Conservation (phyloP, 805 yeast species). For the Candida vartiovaarae region DNA sequence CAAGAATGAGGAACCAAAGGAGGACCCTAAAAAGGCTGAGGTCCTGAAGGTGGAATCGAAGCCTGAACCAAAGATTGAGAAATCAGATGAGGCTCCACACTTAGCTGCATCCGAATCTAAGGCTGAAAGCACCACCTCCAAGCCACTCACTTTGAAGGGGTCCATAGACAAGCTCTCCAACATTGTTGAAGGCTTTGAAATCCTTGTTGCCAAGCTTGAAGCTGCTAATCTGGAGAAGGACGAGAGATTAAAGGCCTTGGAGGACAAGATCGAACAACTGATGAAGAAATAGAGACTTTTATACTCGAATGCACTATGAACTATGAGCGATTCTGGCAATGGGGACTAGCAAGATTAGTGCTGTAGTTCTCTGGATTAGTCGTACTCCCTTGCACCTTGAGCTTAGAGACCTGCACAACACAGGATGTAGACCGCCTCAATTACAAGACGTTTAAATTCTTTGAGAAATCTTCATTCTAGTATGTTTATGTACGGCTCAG, state of each 20-base stretch:
- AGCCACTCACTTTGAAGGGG: slow-evolving; percentile 60
- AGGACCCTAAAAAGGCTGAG: slow-evolving; percentile 13
- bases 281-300: background rate
- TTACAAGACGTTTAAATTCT: no score
- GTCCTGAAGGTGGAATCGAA: background rate
- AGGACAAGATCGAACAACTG: slow-evolving; percentile 39
- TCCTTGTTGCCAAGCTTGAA: slow-evolving; percentile 43
- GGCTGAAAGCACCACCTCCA: slow-evolving; percentile 12
- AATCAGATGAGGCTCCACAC: slow-evolving; percentile 11
- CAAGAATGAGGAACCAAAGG: slow-evolving; percentile 9
- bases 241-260: slow-evolving; percentile 48
- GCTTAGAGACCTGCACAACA: no score
- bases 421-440: no score
- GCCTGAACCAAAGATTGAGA: slow-evolving; percentile 9
- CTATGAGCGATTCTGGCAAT: no score
- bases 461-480: no score
- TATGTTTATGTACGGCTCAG: no score
- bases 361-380: no score
- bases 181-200: slow-evolving; percentile 52
- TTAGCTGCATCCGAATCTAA: background rate
- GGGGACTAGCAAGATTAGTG: no score
- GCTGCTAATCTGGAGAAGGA: slow-evolving; percentile 59
- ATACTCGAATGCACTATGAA: no score
- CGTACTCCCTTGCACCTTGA: no score
- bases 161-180: slow-evolving; percentile 61